A percentile compares a stretch with the other conserved stretches of the same genome.
phyloP scores from a whole-genome alignment of 768 basidiomycete species.

The Rhodosporidiobolus odoratus region DNA sequence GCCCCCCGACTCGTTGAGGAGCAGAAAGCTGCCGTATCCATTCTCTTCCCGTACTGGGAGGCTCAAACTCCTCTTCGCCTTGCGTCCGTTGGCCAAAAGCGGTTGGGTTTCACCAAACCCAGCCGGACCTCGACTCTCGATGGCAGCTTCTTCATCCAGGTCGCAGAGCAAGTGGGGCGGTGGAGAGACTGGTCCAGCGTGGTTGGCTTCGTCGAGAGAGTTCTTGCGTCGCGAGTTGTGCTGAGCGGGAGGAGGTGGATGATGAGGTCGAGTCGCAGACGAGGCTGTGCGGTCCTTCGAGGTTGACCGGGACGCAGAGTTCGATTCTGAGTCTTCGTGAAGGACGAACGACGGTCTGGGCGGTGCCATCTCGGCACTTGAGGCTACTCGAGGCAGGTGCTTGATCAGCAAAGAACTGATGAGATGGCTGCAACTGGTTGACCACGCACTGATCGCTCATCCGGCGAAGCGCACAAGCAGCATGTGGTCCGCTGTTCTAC shows the following conservation, averaged over 20 bases:
- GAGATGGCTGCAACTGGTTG: no score
- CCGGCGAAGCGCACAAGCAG: not conserved
- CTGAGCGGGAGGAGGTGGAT: not conserved
- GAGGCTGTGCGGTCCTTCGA: not conserved
- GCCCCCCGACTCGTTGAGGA: not conserved
- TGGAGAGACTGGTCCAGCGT: not conserved
- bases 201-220: not conserved
- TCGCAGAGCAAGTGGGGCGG: not conserved
- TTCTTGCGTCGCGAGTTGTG: not conserved
- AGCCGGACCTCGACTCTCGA: slow-evolving; percentile 17
- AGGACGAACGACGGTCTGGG: not conserved
- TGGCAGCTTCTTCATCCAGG: slow-evolving; percentile 21
- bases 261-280: not conserved
- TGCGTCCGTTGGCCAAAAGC: not conserved
- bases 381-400: not conserved
- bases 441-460: no score
- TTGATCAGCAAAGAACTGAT: not conserved
- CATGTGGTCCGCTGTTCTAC: slow-evolving; percentile 2
- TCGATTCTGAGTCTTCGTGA: not conserved
- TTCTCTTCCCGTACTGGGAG: slow-evolving; percentile 12
- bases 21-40: not conserved
- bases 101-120: not conserved
- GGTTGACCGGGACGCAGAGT: not conserved
- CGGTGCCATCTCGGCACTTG: not conserved
- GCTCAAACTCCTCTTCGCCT: not conserved